Evolutionary conservation across 2,329 filamentous ascomycete genomes (phyloP).

Genomic region (Acephala macrosclerotiorum): DNA sequence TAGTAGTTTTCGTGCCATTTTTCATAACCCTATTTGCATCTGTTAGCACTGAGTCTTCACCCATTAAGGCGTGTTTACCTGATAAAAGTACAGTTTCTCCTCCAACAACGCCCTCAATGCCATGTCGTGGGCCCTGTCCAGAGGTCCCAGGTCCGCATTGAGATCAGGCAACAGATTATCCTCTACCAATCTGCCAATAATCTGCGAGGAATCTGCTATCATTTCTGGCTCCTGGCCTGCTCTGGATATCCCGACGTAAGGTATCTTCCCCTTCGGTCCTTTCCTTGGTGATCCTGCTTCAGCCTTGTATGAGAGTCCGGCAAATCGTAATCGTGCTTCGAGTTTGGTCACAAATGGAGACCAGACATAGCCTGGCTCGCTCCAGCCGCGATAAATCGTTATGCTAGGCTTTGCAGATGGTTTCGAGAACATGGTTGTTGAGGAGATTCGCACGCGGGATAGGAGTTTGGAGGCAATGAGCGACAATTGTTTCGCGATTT

Average conservation of each 20-base stretch:
- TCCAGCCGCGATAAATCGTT: slow-evolving; percentile 59
- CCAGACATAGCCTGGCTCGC: slow-evolving; percentile 49
- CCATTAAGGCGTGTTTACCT: slow-evolving; percentile 44
- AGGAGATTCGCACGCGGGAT: neutral
- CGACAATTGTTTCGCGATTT: neutral
- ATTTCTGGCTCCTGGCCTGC: neutral
- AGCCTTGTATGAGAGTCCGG: slow-evolving; percentile 53
- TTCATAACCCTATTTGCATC: slow-evolving; percentile 52
- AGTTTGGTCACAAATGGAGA: slow-evolving; percentile 70
- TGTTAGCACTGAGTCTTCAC: neutral
- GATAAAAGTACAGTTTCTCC: slow-evolving; percentile 66
- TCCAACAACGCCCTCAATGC: slow-evolving; percentile 62
- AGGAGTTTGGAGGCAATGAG: neutral
- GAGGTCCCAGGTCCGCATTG: slow-evolving; percentile 51
- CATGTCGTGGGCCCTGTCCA: slow-evolving; percentile 55
- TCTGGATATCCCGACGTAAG: slow-evolving; percentile 54
- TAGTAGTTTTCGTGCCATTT: slow-evolving; percentile 67
- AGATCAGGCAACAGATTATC: slow-evolving; percentile 54
- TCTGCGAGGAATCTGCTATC: slow-evolving; percentile 63
- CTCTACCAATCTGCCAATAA: slow-evolving; percentile 54
- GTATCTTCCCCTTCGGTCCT: slow-evolving; percentile 65
- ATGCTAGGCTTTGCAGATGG: slow-evolving; percentile 27
- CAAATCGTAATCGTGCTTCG: slow-evolving; percentile 66
- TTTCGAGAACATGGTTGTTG: neutral
- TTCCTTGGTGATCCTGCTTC: slow-evolving; percentile 52